Evolutionary conservation across 352 stramenopile species (phyloP).

Genomic region (Phytophthora parvispora): DNA sequence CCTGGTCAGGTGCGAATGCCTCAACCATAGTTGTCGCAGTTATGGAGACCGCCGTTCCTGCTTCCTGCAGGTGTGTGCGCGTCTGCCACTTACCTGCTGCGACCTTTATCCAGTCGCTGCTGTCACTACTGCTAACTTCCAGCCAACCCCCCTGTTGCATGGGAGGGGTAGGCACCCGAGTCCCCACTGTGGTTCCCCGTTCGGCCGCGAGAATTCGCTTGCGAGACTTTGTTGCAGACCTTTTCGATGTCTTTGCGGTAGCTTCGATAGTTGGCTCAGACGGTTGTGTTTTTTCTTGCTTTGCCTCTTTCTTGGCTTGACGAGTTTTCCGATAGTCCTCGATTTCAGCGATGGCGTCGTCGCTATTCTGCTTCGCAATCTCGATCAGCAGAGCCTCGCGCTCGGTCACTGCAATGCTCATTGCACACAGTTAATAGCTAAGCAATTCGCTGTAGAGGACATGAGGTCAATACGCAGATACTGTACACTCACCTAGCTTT

Average conservation of each 20-base stretch:
- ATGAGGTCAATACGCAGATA: not conserved
- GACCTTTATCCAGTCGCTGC: constrained; percentile 30
- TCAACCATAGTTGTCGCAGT: constrained; percentile 17
- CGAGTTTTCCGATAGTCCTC: constrained; percentile 30
- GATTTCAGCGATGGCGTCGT: constrained; percentile 50
- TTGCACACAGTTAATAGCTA: not conserved
- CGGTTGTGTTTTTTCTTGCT: not conserved
- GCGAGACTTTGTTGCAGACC: not conserved
- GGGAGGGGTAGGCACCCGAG: constrained; percentile 11
- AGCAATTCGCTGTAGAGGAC: not conserved
- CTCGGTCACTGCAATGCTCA: constrained; percentile 41
- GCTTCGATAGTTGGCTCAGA: not conserved
- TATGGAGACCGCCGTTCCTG: not conserved
- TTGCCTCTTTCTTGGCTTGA: constrained; percentile 2
- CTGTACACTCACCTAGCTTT: constrained; percentile 48
- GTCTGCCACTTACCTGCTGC: constrained; percentile 32
- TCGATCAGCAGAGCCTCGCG: constrained; percentile 39
- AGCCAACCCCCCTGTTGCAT: not conserved
- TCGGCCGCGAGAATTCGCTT: not conserved
- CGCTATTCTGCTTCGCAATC: constrained; percentile 41
- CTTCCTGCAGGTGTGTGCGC: constrained; percentile 13
- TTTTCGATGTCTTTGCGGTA: constrained; percentile 2
- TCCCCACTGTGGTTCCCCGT: constrained; percentile 17
- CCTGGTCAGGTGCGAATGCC: constrained; percentile 18
- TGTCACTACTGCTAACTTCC: constrained; percentile 1